These are phyloP conservation scores for Leccinum angustisporum DNA, from an alignment of 1,284 basidiomycete species.

Conservation along the genomic window DNA sequence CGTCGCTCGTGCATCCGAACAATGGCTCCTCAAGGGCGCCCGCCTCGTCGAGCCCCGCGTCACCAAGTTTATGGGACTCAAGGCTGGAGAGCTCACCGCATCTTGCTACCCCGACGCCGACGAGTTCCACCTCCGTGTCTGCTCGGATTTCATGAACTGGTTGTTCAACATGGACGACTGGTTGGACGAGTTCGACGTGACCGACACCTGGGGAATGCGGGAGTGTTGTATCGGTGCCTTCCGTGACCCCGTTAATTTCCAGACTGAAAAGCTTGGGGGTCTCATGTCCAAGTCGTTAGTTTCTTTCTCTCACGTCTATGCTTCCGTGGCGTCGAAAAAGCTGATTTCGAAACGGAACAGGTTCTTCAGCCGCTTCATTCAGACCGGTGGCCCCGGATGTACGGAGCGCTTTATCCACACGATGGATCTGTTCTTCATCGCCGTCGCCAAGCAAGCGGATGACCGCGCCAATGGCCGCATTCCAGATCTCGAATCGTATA, in stretches of 20 bases:
- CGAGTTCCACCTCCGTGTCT: conserved; percentile 56
- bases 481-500: conserved; percentile 58
- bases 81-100: conserved; percentile 66
- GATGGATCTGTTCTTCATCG: conserved; percentile 52
- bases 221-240: conserved; percentile 53
- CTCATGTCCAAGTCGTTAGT: conserved; percentile 57
- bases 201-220: conserved; percentile 39
- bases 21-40: conserved; percentile 55
- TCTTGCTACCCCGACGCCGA: conserved; percentile 59
- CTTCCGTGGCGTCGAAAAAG: conserved; percentile 7
- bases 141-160: conserved; percentile 60
- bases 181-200: conserved; percentile 48
- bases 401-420: conserved; percentile 58
- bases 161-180: conserved; percentile 59
- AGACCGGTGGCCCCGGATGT: conserved; percentile 48
- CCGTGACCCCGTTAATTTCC: conserved; percentile 44
- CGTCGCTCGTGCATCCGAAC: conserved; percentile 53
- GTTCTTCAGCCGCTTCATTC: conserved; percentile 52
- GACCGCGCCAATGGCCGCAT: conserved; percentile 48
- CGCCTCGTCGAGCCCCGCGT: conserved; percentile 53
- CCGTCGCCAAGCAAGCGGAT: conserved; percentile 51
- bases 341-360: conserved; percentile 30
- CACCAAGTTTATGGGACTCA: conserved; percentile 53
- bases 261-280: conserved; percentile 49
- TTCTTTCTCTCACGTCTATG: conserved; percentile 12